These are phyloP conservation scores for Serendipita sp. DNA, from an alignment of 768 basidiomycete species.

Conservation along the genomic window DNA sequence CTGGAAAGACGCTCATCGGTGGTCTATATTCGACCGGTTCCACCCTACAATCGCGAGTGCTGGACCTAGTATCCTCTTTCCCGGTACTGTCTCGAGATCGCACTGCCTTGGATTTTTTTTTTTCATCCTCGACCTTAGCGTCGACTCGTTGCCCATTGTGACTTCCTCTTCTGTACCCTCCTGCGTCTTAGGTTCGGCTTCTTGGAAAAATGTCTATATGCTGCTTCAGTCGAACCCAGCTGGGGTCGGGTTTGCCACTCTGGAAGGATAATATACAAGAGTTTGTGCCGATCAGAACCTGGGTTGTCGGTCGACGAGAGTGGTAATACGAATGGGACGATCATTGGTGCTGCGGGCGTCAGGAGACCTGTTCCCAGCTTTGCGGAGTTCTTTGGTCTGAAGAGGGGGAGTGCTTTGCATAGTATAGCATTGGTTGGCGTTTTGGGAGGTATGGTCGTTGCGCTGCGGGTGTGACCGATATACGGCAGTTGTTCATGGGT, in stretches of 20 bases:
- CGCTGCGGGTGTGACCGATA: too few species aligned
- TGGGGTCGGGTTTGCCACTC: not conserved
- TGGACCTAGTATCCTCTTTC: slow-evolving; percentile 3
- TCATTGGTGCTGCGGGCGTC: not conserved
- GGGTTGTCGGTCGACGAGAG: not conserved
- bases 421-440: too few species aligned
- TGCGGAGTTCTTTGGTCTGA: not conserved
- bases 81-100: not conserved
- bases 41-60: slow-evolving; percentile 6
- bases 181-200: slow-evolving; percentile 11
- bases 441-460: too few species aligned
- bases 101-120: slow-evolving; percentile 9
- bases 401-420: too few species aligned
- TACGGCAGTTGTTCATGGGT: too few species aligned
- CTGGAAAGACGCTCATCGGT: slow-evolving; percentile 10
- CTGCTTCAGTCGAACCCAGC: slow-evolving; percentile 4
- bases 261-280: not conserved
- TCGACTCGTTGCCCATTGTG: not conserved
- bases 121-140: not conserved
- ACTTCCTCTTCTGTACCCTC: not conserved
- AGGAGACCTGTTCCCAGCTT: not conserved
- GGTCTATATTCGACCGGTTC: slow-evolving; percentile 8
- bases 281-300: not conserved
- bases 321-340: not conserved
- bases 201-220: slow-evolving; percentile 12